phyloP scores from a whole-genome alignment of 2,329 filamentous ascomycete genomes.

The Colletotrichum horii region DNA sequence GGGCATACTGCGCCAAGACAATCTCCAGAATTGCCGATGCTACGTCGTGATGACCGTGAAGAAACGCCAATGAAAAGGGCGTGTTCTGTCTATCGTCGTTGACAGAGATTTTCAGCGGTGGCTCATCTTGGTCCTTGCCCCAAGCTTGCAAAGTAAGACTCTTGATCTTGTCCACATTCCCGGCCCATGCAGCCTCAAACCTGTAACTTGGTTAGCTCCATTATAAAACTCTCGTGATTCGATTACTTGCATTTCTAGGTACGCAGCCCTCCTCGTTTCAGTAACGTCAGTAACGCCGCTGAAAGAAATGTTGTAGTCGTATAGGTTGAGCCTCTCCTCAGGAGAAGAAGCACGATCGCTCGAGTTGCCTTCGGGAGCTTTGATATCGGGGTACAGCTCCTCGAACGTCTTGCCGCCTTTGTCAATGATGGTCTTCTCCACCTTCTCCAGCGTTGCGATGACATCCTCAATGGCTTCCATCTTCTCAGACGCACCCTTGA shows the following conservation, averaged over 20 bases:
- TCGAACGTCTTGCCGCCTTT: slow-evolving; percentile 71
- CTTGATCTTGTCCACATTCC: slow-evolving; percentile 72
- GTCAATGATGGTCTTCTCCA: slow-evolving; percentile 59
- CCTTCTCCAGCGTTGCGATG: slow-evolving; percentile 55
- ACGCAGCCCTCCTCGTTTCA: slow-evolving; percentile 59
- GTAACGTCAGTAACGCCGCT: slow-evolving; percentile 58
- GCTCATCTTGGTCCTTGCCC: slow-evolving; percentile 55
- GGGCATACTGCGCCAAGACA: slow-evolving; percentile 69
- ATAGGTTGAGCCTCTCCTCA: slow-evolving; percentile 39
- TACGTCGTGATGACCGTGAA: slow-evolving; percentile 67
- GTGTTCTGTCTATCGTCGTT: slow-evolving; percentile 54
- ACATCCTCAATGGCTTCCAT: slow-evolving; percentile 56
- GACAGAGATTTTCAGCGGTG: slow-evolving; percentile 69
- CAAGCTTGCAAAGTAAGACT: slow-evolving; percentile 65
- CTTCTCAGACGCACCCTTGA: slow-evolving; percentile 53
- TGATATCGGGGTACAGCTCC: slow-evolving; percentile 65
- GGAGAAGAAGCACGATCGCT: background rate
- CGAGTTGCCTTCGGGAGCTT: slow-evolving; percentile 22
- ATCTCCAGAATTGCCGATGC: slow-evolving; percentile 75
- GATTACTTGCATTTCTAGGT: slow-evolving; percentile 63
- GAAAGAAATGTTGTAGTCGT: slow-evolving; percentile 59
- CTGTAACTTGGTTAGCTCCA: slow-evolving; percentile 38
- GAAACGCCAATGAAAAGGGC: slow-evolving; percentile 72
- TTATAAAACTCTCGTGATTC: background rate
- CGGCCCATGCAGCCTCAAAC: slow-evolving; percentile 76